Conservation (phyloP, 1,284 basidiomycete genomes). For the Austropuccinia psidii region DNA sequence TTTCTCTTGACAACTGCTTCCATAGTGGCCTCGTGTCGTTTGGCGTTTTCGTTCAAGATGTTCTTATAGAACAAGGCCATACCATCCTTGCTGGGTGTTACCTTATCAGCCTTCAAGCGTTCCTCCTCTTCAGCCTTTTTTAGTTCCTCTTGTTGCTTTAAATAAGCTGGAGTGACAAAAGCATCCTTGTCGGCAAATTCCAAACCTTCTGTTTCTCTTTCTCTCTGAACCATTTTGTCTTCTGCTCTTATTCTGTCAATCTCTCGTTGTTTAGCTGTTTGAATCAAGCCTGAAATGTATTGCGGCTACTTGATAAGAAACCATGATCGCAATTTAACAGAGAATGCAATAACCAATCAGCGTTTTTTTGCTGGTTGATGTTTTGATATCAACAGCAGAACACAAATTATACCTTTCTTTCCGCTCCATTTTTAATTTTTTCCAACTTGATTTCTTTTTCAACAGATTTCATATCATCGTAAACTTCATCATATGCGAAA, state of each 20-base stretch:
- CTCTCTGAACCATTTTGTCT: slow-evolving; percentile 92
- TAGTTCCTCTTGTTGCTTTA: slow-evolving; percentile 89
- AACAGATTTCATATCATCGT: slow-evolving; percentile 86
- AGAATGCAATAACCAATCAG: not conserved
- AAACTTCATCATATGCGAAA: slow-evolving; percentile 94
- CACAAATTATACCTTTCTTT: slow-evolving; percentile 58
- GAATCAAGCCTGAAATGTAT: slow-evolving; percentile 75
- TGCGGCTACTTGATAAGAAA: slow-evolving; percentile 60
- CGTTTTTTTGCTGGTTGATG: not conserved
- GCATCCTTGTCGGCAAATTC: slow-evolving; percentile 89
- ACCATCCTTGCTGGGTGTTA: slow-evolving; percentile 42
- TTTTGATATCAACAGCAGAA: not conserved
- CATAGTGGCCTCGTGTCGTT: slow-evolving; percentile 42
- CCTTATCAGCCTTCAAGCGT: slow-evolving; percentile 66
- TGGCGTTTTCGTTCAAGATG: slow-evolving; percentile 41
- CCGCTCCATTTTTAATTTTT: slow-evolving; percentile 63
- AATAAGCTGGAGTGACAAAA: slow-evolving; percentile 96
- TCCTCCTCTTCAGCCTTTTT: slow-evolving; percentile 85
- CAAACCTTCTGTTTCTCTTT: slow-evolving; percentile 86
- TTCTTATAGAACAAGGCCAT: slow-evolving; percentile 44
- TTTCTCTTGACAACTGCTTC: slow-evolving; percentile 32
- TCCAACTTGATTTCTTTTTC: slow-evolving; percentile 64
- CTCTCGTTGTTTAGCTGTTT: slow-evolving; percentile 75
- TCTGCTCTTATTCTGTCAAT: slow-evolving; percentile 89
- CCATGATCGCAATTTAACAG: not conserved